Evolutionary conservation across 768 basidiomycete genomes (phyloP).

Genomic region (Daedaleopsis sinensis): DNA sequence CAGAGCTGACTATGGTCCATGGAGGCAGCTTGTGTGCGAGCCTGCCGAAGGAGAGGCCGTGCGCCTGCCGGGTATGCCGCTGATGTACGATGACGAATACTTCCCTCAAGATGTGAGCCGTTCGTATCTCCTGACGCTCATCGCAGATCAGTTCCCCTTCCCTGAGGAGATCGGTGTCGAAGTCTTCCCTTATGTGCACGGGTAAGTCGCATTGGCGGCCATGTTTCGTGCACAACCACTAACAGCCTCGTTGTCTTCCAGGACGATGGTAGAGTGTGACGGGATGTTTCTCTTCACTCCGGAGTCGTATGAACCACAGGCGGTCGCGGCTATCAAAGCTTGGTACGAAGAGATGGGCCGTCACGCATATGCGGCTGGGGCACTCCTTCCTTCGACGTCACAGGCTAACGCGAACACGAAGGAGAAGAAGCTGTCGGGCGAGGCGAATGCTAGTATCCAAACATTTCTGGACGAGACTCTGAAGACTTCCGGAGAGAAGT

Average conservation of each 20-base stretch:
- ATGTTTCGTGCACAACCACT: background rate
- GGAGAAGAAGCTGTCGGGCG: conserved; percentile 17
- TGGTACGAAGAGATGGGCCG: conserved; percentile 22
- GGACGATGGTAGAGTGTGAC: conserved; percentile 8
- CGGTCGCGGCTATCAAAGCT: conserved; percentile 7
- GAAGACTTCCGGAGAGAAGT: conserved; percentile 20
- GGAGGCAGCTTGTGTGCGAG: background rate
- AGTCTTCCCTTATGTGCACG: background rate
- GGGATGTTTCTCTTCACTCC: conserved; percentile 21
- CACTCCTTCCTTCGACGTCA: conserved; percentile 12
- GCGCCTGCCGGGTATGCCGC: conserved; percentile 22
- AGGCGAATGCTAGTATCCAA: conserved; percentile 12
- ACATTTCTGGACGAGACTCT: conserved; percentile 20
- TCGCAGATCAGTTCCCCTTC: background rate
- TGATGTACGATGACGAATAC: conserved; percentile 27
- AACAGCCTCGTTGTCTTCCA: background rate
- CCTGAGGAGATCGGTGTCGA: background rate
- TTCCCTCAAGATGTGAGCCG: conserved; percentile 22
- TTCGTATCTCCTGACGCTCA: too few relatives aligned
- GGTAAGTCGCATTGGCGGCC: background rate
- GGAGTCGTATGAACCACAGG: conserved; percentile 22
- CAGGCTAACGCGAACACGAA: background rate
- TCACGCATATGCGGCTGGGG: conserved; percentile 18
- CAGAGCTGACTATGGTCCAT: background rate
- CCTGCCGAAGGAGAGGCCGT: conserved; percentile 10